These are phyloP conservation scores for Aegle marmelos DNA, from an alignment of 345 rosid species.

Conservation along the genomic window DNA sequence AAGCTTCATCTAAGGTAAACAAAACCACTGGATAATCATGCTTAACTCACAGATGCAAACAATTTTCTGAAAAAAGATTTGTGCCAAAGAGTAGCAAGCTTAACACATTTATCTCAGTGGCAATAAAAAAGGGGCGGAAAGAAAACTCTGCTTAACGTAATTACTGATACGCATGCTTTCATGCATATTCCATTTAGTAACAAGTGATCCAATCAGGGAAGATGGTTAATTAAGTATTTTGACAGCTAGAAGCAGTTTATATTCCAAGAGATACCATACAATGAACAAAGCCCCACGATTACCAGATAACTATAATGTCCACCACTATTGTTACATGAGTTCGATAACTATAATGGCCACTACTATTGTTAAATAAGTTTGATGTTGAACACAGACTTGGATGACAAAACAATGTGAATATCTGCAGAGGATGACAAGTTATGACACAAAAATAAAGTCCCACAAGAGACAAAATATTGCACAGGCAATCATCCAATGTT, in stretches of 20 bases:
- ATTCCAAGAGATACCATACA: neutral
- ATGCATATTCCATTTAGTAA: neutral
- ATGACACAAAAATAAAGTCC: neutral
- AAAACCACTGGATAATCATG: neutral
- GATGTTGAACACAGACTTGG: neutral
- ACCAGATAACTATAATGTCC: neutral
- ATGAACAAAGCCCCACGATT: neutral
- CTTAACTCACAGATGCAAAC: too few species aligned
- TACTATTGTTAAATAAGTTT: neutral
- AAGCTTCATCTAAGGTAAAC: too few species aligned
- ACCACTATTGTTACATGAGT: neutral
- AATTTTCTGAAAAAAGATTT: neutral
- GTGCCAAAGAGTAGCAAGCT: neutral
- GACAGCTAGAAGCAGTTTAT: neutral
- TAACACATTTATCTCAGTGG: neutral
- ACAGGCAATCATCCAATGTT: neutral
- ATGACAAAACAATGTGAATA: neutral
- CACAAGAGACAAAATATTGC: neutral
- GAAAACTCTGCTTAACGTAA: neutral
- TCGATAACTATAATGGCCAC: neutral
- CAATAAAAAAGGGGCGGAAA: neutral
- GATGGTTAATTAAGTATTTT: neutral
- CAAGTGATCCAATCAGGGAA: too few species aligned
- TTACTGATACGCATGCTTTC: neutral
- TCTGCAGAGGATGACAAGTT: neutral